phyloP scores from a whole-genome alignment of 768 basidiomycete genomes.

The Kwoniella sp. region DNA sequence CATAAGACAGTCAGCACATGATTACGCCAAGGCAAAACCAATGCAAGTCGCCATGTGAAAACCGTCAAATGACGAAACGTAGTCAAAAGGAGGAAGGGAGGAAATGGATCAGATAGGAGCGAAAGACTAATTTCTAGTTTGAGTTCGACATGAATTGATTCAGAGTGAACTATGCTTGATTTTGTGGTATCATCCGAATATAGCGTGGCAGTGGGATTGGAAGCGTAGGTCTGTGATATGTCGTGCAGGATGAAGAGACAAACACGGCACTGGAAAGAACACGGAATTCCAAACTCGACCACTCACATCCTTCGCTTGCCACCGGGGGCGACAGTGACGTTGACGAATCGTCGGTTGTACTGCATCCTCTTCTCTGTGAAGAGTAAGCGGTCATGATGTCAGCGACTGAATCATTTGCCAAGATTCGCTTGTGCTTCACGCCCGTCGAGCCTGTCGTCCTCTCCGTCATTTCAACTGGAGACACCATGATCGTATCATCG shows the following conservation, averaged over 20 bases:
- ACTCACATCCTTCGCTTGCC: constrained; percentile 97
- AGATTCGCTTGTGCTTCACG: too few species aligned
- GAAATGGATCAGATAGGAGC: constrained; percentile 87
- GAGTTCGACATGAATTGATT: constrained; percentile 70
- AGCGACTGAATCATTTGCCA: constrained; percentile 3
- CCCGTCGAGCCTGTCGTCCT: too few species aligned
- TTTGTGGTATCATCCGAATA: constrained; percentile 50
- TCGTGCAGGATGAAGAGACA: too few species aligned
- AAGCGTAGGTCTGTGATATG: too few species aligned
- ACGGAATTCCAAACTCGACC: constrained; percentile 16
- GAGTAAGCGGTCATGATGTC: constrained; percentile 6
- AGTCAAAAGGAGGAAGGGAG: background rate
- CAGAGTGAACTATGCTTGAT: constrained; percentile 95
- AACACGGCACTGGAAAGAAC: too few species aligned
- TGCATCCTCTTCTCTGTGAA: constrained; percentile 75
- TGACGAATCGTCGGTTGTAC: constrained; percentile 70
- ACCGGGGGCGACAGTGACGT: constrained; percentile 84
- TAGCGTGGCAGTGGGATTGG: too few species aligned
- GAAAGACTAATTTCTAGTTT: constrained; percentile 85
- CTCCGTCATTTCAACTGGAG: too few species aligned
- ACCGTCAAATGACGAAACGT: background rate
- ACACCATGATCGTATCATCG: background rate
- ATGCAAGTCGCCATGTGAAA: background rate
- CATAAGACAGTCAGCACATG: constrained; percentile 21
- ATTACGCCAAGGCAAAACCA: too few species aligned